Base-by-base conservation (phyloP, 163 green algal species). In the Scenedesmus sp. region DNA sequence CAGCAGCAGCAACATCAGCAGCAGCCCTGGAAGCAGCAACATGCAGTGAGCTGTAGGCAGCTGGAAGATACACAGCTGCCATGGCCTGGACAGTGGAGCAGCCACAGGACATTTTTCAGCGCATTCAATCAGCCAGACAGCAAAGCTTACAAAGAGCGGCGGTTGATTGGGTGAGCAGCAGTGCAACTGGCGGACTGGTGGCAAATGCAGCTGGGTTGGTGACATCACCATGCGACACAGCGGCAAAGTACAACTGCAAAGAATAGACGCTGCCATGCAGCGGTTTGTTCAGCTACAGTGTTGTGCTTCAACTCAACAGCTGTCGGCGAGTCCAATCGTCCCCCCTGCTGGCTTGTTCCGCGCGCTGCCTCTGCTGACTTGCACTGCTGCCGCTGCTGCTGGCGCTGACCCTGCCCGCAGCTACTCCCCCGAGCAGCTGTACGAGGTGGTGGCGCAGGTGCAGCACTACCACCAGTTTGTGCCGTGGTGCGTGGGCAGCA, bases 391-490 rank as follows among this genome's bases (percentile, higher is more conserved):
- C 64, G 85, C 26, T 90, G 86, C 79, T 86, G 54, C 86, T 67
- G 55, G 66, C 52, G 20, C 73, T 54, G 20, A 8, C 86, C 18
- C 2, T 52, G 5, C 12, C 12, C 74, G 18, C 95, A 98, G 97
- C 56, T 99, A 98, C 93, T 95, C 95, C 9, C 97, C 95, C 2
- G 91, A 98, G 87, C 95, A 99, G 90, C 88, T 99, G 83, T 99
- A 97, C 86, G 92, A 94, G 3, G 97, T 99, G 4, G 98, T 99
- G 20, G 95, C 97, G 0, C 94, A 95, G 2, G 98, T 99, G 56
- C 95, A 98, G 54, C 60, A 97, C 54, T 99, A 99, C 92, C 55
- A 94, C 46, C 88, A 97, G 84, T 99, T 99, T 94, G 97, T 99
- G 67, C 98, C 98, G 0, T 99, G 98, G 97, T 99, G 98, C 90